These are phyloP conservation scores for Sanghuangporus sanghuang DNA, from an alignment of 1,284 basidiomycete genomes.

Conservation along the genomic window DNA sequence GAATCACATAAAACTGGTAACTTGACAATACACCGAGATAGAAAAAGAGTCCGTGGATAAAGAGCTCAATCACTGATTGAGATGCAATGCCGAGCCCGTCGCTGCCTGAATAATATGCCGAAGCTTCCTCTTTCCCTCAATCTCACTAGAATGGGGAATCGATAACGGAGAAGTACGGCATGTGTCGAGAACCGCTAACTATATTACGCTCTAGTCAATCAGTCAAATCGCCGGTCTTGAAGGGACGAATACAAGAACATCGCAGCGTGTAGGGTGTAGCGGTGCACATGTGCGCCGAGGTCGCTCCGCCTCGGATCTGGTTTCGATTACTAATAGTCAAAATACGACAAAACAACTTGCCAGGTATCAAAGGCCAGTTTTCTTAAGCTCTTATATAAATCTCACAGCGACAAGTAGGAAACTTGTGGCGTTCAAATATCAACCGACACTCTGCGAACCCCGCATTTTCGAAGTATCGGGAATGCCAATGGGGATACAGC, in stretches of 20 bases:
- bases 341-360: no score
- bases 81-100: neutral
- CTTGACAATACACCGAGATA: neutral
- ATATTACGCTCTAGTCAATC: neutral
- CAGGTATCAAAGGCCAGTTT: no score
- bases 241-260: neutral
- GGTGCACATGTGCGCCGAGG: no score
- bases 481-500: no score
- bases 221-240: neutral
- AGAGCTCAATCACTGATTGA: neutral
- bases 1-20: neutral
- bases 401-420: no score
- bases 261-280: no score
- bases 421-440: no score
- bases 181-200: neutral
- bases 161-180: neutral
- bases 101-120: neutral
- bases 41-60: neutral
- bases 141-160: neutral
- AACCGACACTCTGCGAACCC: no score
- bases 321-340: no score
- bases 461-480: no score
- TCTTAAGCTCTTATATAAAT: no score
- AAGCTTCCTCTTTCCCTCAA: neutral
- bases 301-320: no score